Evolutionary conservation across 148 eudicot genomes (phyloP).

Genomic region (Talinum fruticosum): DNA sequence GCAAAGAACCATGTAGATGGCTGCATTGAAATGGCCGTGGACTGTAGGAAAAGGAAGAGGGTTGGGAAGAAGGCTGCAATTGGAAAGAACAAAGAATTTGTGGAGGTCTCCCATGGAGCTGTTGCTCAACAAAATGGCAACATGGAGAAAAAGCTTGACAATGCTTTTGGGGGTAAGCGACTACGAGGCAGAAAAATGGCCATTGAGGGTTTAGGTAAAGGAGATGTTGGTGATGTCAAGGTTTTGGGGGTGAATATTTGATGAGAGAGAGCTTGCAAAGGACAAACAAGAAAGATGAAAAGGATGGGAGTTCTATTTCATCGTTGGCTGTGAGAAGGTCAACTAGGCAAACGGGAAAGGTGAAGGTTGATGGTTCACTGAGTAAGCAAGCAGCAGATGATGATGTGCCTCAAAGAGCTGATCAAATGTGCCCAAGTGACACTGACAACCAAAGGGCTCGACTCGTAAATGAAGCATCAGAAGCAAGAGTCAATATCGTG

Average conservation of each 20-base stretch:
- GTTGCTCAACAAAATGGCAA: neutral
- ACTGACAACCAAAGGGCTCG: neutral
- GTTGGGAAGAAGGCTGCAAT: neutral
- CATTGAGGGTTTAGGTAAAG: neutral
- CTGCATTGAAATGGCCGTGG: neutral
- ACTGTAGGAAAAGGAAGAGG: conserved; percentile 14
- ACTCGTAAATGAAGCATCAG: neutral
- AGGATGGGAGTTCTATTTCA: neutral
- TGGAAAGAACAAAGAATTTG: neutral
- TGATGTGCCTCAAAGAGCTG: neutral
- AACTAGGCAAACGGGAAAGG: conserved; percentile 14
- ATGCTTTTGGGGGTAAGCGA: conserved; percentile 1
- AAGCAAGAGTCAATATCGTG: neutral
- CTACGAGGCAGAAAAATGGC: neutral
- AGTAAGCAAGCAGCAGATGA: conserved; percentile 7
- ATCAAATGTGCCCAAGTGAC: neutral
- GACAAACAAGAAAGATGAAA: neutral
- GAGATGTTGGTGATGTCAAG: neutral
- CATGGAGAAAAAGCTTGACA: neutral
- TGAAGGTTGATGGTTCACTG: conserved; percentile 9
- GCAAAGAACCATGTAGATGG: neutral
- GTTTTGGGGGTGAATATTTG: neutral
- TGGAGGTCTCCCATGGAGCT: neutral
- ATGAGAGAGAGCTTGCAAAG: neutral
- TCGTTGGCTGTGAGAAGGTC: conserved; percentile 8